These are phyloP conservation scores for Leccinum uliginosum DNA, from an alignment of 768 basidiomycete species.

Conservation along the genomic window DNA sequence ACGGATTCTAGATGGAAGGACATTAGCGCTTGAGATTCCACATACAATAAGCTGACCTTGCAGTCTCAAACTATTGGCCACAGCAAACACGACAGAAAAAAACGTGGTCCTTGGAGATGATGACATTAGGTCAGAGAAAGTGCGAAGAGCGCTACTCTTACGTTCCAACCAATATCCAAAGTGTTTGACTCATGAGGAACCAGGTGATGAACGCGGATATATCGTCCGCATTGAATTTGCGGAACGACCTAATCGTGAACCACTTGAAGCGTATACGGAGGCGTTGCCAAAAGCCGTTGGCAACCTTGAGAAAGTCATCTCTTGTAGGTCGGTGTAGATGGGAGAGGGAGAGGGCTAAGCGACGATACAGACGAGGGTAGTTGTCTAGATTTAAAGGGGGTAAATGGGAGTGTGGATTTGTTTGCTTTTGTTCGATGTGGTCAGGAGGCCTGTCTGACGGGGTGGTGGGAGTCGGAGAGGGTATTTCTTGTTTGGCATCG, in stretches of 20 bases:
- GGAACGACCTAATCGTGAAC: conserved; percentile 93
- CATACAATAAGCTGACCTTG: conserved; percentile 52
- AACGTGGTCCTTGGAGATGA: conserved; percentile 71
- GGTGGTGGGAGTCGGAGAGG: background rate
- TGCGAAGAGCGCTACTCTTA: conserved; percentile 2
- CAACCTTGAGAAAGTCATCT: conserved; percentile 84
- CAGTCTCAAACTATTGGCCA: conserved; percentile 78
- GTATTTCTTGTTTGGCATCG: conserved; percentile 5
- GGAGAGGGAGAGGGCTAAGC: conserved; percentile 74
- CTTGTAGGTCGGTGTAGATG: conserved; percentile 76
- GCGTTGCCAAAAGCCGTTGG: conserved; percentile 89
- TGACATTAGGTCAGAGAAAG: conserved; percentile 2
- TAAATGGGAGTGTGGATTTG: conserved; percentile 10
- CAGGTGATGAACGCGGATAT: conserved; percentile 94
- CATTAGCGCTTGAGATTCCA: background rate
- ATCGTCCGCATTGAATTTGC: conserved; percentile 94
- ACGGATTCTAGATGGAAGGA: conserved; percentile 57
- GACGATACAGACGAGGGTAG: conserved; percentile 77
- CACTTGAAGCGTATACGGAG: conserved; percentile 91
- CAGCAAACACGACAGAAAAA: conserved; percentile 88
- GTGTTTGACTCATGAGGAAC: conserved; percentile 92
- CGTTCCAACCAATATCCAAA: conserved; percentile 93
- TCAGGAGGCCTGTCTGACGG: conserved; percentile 8
- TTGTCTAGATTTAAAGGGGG: conserved; percentile 50
- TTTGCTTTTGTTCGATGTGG: conserved; percentile 3